Percentiles rank a stretch among this genome's conserved stretches.
Conservation (phyloP, 495 filamentous ascomycete species). For the Penicillium verhagenii region DNA sequence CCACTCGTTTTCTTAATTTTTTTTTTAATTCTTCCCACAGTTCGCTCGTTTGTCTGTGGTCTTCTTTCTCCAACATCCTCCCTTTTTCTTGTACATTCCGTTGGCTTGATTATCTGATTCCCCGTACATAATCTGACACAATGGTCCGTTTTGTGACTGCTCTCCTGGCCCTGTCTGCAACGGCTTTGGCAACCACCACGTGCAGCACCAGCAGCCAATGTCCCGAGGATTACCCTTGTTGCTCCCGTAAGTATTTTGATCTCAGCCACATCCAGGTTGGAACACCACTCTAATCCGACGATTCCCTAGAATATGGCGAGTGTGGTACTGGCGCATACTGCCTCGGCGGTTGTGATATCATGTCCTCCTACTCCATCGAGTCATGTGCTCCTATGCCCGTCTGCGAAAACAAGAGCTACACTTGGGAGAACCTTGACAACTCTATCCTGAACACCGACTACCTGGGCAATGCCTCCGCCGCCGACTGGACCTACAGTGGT, state of each 20-base stretch:
- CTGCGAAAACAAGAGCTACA: constrained; percentile 72
- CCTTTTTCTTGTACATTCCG: constrained; percentile 19
- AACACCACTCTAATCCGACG: neutral
- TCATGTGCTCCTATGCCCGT: constrained; percentile 84
- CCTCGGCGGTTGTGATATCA: constrained; percentile 90
- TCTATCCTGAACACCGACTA: constrained; percentile 72
- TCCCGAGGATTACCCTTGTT: constrained; percentile 77
- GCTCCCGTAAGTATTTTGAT: constrained; percentile 71
- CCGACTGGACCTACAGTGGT: constrained; percentile 89
- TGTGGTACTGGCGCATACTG: constrained; percentile 95
- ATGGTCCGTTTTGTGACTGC: constrained; percentile 39
- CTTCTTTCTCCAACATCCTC: neutral
- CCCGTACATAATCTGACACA: constrained; percentile 20
- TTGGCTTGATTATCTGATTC: constrained; percentile 10
- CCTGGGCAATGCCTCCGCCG: constrained; percentile 72
- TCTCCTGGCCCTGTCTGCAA: constrained; percentile 35
- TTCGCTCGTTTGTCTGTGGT: constrained; percentile 25
- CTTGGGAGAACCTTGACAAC: constrained; percentile 62
- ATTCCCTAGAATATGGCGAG: constrained; percentile 81
- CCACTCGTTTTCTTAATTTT: constrained; percentile 9
- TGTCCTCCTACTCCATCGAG: constrained; percentile 73
- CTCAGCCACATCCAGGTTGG: neutral
- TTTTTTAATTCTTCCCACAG: constrained; percentile 15
- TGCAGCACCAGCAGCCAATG: constrained; percentile 66
- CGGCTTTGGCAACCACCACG: constrained; percentile 34